These are phyloP conservation scores for Bruguiera gymnorhiza DNA, from an alignment of 345 rosid species.

Conservation along the genomic window DNA sequence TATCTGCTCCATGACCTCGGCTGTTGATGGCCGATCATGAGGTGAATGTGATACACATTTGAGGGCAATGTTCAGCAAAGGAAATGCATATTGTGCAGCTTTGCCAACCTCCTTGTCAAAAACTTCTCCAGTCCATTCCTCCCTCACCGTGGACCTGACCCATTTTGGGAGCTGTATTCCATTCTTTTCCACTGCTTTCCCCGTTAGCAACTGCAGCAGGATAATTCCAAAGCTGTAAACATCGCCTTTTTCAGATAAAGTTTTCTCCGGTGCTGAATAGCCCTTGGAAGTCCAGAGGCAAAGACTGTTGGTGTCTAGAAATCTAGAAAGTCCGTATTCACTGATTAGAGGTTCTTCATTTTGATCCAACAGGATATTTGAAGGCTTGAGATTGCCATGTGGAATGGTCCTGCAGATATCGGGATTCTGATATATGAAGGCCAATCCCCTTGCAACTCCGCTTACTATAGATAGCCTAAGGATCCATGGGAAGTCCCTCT, in stretches of 20 bases:
- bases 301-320: conserved; percentile 28
- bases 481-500: conserved; percentile 54
- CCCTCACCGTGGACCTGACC: conserved; percentile 61
- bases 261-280: conserved; percentile 47
- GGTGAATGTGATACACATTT: conserved; percentile 44
- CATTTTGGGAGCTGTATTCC: conserved; percentile 61
- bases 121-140: conserved; percentile 76
- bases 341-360: conserved; percentile 46
- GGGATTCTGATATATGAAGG: conserved; percentile 39
- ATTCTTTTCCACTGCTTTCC: conserved; percentile 47
- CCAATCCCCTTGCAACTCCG: conserved; percentile 53
- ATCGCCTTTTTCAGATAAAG: conserved; percentile 44
- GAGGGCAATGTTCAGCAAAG: conserved; percentile 49
- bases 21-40: conserved; percentile 35
- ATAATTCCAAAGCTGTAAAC: conserved; percentile 53
- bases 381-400: conserved; percentile 64
- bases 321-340: conserved; percentile 41
- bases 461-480: conserved; percentile 42
- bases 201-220: conserved; percentile 50
- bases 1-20: conserved; percentile 44
- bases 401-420: conserved; percentile 31
- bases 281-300: conserved; percentile 25
- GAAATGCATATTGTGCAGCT: conserved; percentile 51
- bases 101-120: conserved; percentile 52
- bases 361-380: conserved; percentile 48